A percentile compares a stretch with the other conserved stretches of the same genome.
Conservation (phyloP, 2,329 filamentous ascomycete genomes). For the Lecanicillium sp. region DNA sequence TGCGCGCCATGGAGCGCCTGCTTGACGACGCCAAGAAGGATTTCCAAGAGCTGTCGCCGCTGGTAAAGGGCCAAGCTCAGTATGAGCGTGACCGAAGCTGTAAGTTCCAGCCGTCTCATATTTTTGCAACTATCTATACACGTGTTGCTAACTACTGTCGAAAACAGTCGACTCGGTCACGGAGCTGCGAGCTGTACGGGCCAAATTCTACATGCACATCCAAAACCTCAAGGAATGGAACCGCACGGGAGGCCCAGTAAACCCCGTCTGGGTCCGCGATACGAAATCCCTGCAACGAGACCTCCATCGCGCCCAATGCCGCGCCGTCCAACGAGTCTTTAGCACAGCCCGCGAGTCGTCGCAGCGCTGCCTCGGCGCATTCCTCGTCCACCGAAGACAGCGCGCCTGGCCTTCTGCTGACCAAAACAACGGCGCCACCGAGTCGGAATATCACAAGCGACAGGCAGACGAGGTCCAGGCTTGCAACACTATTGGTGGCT, state of each 20-base stretch:
- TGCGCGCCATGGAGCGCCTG: constrained; percentile 43
- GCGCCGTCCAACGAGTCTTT: constrained; percentile 48
- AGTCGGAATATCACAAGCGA: constrained; percentile 27
- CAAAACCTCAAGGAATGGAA: constrained; percentile 47
- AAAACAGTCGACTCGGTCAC: constrained; percentile 40
- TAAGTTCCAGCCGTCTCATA: constrained; percentile 25
- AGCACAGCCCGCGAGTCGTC: constrained; percentile 38
- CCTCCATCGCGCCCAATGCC: constrained; percentile 50
- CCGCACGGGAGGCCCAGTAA: constrained; percentile 44
- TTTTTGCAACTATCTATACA: background rate
- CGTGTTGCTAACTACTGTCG: constrained; percentile 10
- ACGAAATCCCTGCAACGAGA: constrained; percentile 39
- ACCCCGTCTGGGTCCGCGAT: constrained; percentile 46
- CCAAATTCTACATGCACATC: constrained; percentile 37
- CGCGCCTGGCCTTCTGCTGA: constrained; percentile 21
- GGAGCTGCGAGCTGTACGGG: constrained; percentile 38
- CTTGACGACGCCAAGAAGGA: constrained; percentile 52
- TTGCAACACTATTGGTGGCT: constrained; percentile 45
- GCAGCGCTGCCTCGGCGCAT: constrained; percentile 46
- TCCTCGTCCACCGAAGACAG: constrained; percentile 43
- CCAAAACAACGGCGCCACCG: constrained; percentile 11
- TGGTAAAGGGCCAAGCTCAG: constrained; percentile 48
- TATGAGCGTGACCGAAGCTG: constrained; percentile 49
- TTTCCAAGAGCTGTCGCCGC: constrained; percentile 47
- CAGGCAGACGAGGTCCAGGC: constrained; percentile 40